Evolutionary conservation across 2,329 filamentous ascomycete genomes (phyloP).

Genomic region (Pseudomassariella vexata): DNA sequence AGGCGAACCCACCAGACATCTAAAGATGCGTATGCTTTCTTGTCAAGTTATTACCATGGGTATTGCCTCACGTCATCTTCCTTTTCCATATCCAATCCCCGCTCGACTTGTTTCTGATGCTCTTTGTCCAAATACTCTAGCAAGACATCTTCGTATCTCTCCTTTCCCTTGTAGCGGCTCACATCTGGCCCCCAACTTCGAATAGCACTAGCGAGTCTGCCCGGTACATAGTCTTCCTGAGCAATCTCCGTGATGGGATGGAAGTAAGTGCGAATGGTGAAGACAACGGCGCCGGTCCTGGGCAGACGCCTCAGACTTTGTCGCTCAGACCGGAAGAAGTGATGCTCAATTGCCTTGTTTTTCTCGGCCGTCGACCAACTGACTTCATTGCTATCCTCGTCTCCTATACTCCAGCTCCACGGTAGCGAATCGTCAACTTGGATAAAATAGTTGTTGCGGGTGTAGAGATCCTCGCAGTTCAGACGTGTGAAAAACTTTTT

Average conservation of each 20-base stretch:
- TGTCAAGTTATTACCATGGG: slow-evolving; percentile 40
- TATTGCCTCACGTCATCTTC: slow-evolving; percentile 58
- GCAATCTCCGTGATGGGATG: slow-evolving; percentile 63
- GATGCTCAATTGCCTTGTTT: slow-evolving; percentile 64
- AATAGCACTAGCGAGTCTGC: slow-evolving; percentile 69
- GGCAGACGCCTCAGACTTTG: slow-evolving; percentile 63
- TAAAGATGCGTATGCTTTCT: too few species aligned
- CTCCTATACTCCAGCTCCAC: slow-evolving; percentile 72
- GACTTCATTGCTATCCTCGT: slow-evolving; percentile 58
- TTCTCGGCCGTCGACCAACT: slow-evolving; percentile 75
- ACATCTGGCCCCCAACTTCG: slow-evolving; percentile 80
- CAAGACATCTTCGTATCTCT: slow-evolving; percentile 66
- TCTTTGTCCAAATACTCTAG: slow-evolving; percentile 70
- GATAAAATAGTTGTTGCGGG: slow-evolving; percentile 79
- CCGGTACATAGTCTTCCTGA: slow-evolving; percentile 70
- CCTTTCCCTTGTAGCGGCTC: slow-evolving; percentile 69
- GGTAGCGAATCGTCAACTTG: slow-evolving; percentile 74
- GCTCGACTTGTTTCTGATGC: slow-evolving; percentile 67
- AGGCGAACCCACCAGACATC: too few species aligned
- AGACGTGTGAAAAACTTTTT: slow-evolving; percentile 65
- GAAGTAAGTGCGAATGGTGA: slow-evolving; percentile 79
- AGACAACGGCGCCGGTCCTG: slow-evolving; percentile 53
- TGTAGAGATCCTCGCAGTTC: slow-evolving; percentile 57
- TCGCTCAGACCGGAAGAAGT: slow-evolving; percentile 72
- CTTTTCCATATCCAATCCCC: slow-evolving; percentile 55